Base-by-base conservation (phyloP, 352 stramenopile genomes). In the Phytophthora pseudosyringae region DNA sequence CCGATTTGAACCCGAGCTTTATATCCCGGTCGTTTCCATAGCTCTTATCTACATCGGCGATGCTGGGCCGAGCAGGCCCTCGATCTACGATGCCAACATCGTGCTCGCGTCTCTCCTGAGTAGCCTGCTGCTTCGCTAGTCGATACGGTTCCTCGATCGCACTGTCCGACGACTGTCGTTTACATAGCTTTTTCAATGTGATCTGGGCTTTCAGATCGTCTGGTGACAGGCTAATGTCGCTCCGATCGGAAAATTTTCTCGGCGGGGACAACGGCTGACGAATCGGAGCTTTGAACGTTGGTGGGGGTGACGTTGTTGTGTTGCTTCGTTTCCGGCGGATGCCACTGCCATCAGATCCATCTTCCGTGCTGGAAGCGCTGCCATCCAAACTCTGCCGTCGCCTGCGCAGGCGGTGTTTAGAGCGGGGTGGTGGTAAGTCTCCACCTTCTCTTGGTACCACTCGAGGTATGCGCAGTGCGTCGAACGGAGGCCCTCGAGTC, bases 271-370 rank as follows among this genome's bases (percentile, higher is more conserved):
- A 56, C 7, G 53, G 31, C 25, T 41, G 36, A n/a, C 47, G 31
- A 12, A 49, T 13, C 16, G 54, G 45, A 4, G 45, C 16, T 49
- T 61, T 60, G 4, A 62, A 32, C 3, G 64, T 68, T 13, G 59
- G 38, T 3, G 66, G 32, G 5, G 64, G 63, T 32, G 66, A 59
- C 29, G 59, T 59, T 28, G 77, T 81, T 8, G 76, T 88, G 36
- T 89, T 91, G 48, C 80, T 91, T n/a, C 84, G 80, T 60, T 93
- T 93, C 7, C 84, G 78, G 9, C 81, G 74, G 21, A 71, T 71
- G 1, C 70, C 67, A 49, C 76, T 86, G 6, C 64, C 64, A 52
- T 90, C 81, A 11, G 78, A 84, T 11, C 59, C 74, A 46, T 88
- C 76, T 41, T 89, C 83, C 13, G 78, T 47, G 43, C 80, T 91